Percentiles rank a stretch among this genome's conserved stretches.
These are phyloP conservation scores for Glebionis coronaria DNA, from an alignment of 129 eudicot genomes.

Conservation along the genomic window DNA sequence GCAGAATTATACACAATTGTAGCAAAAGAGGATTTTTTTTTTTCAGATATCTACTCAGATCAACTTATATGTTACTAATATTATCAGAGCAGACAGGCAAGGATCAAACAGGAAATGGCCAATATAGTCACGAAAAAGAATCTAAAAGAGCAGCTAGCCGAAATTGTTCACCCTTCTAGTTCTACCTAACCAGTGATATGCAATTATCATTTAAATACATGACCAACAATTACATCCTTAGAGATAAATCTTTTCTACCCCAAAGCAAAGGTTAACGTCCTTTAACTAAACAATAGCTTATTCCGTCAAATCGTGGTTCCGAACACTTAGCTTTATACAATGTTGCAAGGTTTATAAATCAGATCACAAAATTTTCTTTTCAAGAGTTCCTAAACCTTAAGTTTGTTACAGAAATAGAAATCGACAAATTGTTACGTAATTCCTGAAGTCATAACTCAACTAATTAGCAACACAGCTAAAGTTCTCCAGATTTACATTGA, in stretches of 20 bases:
- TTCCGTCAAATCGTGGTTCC: conserved; percentile 13
- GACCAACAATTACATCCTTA: too few relatives aligned
- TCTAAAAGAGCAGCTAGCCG: neutral
- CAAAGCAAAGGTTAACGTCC: too few relatives aligned
- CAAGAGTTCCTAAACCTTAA: neutral
- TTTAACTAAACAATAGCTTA: neutral
- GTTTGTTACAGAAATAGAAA: neutral
- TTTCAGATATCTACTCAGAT: conserved; percentile 9
- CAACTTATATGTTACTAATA: conserved; percentile 5
- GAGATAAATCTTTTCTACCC: too few relatives aligned
- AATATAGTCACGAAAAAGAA: neutral
- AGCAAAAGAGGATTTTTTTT: conserved; percentile 12
- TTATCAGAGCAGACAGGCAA: neutral
- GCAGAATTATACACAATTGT: neutral
- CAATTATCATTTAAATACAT: neutral
- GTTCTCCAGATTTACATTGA: conserved; percentile 17
- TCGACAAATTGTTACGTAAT: neutral
- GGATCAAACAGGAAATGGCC: conserved; percentile 11
- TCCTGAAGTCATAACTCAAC: neutral
- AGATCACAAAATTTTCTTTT: neutral
- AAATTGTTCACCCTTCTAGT: neutral
- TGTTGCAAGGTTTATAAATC: conserved; percentile 1
- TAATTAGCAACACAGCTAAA: neutral
- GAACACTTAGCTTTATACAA: neutral
- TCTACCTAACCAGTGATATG: neutral